Conservation (phyloP, 306 rosid species). For the Leucaena leucocephala region DNA sequence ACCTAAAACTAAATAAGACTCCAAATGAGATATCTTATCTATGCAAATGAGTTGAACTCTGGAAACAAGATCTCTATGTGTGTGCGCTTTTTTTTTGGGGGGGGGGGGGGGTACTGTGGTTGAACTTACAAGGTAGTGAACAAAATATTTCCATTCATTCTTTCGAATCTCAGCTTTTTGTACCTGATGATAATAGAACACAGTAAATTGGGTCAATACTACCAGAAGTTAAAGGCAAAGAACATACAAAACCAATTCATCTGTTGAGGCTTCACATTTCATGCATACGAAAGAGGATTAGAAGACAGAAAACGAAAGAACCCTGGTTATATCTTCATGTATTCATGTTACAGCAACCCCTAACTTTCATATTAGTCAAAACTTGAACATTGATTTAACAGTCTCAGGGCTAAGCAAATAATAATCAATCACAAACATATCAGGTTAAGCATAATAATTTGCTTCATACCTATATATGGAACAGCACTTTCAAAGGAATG, state of each 20-base stretch:
- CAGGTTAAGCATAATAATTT: background rate
- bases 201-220: constrained; percentile 25
- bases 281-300: background rate
- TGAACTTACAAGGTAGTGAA: constrained; percentile 93
- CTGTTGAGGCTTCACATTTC: background rate
- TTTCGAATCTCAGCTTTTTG: constrained; percentile 84
- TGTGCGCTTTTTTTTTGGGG: too few species aligned
- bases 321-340: background rate
- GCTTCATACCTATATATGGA: background rate
- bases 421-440: background rate
- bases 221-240: background rate
- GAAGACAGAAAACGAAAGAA: background rate
- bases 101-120: constrained; percentile 13
- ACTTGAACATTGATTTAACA: background rate
- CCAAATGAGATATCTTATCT: background rate
- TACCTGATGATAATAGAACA: constrained; percentile 56
- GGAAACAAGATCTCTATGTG: background rate
- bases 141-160: constrained; percentile 90
- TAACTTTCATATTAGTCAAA: background rate
- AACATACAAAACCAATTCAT: background rate
- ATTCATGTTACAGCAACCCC: background rate
- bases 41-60: background rate
- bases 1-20: constrained; percentile 14
- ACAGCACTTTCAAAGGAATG: background rate
- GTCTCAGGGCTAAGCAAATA: background rate